phyloP scores from a whole-genome alignment of 2,329 filamentous ascomycete genomes.

The Chalaropsis thielavioides region DNA sequence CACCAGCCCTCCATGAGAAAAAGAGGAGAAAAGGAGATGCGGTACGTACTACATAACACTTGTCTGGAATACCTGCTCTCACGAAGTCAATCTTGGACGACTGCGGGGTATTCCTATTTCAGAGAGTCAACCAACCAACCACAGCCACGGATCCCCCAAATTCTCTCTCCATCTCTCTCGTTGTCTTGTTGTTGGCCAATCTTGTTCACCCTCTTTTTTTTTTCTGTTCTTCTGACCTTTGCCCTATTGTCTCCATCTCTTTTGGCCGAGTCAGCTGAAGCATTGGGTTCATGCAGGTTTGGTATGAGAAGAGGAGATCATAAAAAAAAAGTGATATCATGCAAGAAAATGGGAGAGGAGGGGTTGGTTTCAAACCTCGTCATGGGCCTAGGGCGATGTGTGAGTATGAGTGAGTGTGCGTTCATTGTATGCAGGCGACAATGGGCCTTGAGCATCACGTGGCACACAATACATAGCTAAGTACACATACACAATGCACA shows the following conservation, averaged over 20 bases:
- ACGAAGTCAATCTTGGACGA: background rate
- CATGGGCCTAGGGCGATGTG: background rate
- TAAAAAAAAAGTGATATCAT: background rate
- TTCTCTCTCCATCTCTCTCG: background rate
- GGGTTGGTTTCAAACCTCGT: too few species aligned
- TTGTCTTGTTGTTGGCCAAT: background rate
- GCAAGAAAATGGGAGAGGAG: background rate
- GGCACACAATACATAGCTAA: background rate
- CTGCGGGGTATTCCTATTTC: background rate
- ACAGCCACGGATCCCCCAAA: too few species aligned
- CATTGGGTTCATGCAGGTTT: slow-evolving; percentile 2
- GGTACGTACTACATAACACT: too few species aligned
- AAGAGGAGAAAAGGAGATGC: background rate
- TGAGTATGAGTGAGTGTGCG: background rate
- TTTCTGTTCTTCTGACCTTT: background rate
- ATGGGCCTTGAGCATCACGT: background rate
- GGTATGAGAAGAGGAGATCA: background rate
- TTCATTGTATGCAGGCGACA: too few species aligned
- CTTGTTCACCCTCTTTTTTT: background rate
- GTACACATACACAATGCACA: background rate
- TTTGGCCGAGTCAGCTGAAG: background rate
- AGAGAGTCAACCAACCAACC: too few species aligned
- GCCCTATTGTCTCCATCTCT: background rate
- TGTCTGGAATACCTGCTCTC: background rate
- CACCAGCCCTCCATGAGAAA: background rate